Evolutionary conservation across 345 rosid genomes (phyloP).

Genomic region (Salix viminalis): DNA sequence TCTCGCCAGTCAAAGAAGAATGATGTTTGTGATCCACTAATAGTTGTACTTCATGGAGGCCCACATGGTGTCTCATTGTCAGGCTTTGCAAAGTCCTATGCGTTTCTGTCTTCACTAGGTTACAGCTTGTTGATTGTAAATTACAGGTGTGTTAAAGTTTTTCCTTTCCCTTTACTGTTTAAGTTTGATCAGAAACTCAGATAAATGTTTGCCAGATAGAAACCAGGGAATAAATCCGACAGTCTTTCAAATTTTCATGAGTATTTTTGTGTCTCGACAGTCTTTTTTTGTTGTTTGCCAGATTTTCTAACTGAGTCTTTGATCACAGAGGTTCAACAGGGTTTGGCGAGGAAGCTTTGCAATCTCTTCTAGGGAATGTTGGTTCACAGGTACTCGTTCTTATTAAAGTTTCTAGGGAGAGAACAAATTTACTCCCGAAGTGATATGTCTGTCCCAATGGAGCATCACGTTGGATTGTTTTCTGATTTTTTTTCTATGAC

Average conservation of each 20-base stretch:
- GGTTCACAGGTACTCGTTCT: conserved; percentile 71
- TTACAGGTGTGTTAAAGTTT: conserved; percentile 55
- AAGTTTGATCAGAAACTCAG: not conserved
- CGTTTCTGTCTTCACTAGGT: conserved; percentile 84
- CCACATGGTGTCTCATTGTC: conserved; percentile 65
- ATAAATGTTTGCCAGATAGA: not conserved
- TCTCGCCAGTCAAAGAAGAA: conserved; percentile 48
- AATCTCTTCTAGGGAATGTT: conserved; percentile 81
- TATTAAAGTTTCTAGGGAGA: too few relatives aligned
- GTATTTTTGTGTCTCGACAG: too few relatives aligned
- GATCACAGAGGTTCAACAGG: conserved; percentile 84
- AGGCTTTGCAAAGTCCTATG: conserved; percentile 55
- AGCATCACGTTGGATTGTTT: not conserved
- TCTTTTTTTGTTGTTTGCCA: not conserved
- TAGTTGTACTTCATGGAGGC: conserved; percentile 86
- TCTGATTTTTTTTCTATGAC: not conserved
- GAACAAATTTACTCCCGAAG: too few relatives aligned
- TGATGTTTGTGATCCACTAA: conserved; percentile 53
- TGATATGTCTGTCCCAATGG: too few relatives aligned
- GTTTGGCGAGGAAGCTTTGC: conserved; percentile 95
- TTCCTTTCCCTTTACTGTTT: not conserved
- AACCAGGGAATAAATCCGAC: too few relatives aligned
- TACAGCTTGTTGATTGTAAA: conserved; percentile 73
- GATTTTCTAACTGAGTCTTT: conserved; percentile 10
- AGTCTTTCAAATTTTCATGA: too few relatives aligned